Percentiles rank a stretch among this genome's conserved stretches.
Conservation (phyloP, 2,329 filamentous ascomycete species). For the Talaromyces sp. region DNA sequence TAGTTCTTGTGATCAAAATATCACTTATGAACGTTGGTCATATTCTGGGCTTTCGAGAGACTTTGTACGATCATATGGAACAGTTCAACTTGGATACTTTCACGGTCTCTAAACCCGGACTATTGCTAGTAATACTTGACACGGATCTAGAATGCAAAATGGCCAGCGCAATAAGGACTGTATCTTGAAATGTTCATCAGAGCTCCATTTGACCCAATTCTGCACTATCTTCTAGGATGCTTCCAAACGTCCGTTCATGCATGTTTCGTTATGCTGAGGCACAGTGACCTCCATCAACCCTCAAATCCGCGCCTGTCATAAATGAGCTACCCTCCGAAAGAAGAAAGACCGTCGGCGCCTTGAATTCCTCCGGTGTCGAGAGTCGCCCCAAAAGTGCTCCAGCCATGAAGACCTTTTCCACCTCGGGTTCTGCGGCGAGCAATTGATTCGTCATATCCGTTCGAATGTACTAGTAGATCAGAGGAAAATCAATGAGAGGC, state of each 20-base stretch:
- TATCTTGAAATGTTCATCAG: too few relatives aligned
- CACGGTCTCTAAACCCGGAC: too few relatives aligned
- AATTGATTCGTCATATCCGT: slow-evolving; percentile 49
- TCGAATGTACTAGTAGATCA: slow-evolving; percentile 40
- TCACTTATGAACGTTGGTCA: too few relatives aligned
- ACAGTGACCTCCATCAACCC: slow-evolving; percentile 41
- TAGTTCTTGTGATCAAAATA: too few relatives aligned
- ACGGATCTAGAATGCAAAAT: too few relatives aligned
- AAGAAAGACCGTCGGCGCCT: slow-evolving; percentile 36
- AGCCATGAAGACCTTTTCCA: slow-evolving; percentile 53
- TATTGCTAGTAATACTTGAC: too few relatives aligned
- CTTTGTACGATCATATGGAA: too few relatives aligned
- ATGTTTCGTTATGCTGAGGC: slow-evolving; percentile 28
- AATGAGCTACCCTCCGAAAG: slow-evolving; percentile 37
- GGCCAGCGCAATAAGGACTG: too few relatives aligned
- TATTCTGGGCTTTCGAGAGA: too few relatives aligned
- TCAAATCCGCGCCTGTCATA: slow-evolving; percentile 38
- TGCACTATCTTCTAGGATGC: background rate
- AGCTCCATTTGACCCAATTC: too few relatives aligned
- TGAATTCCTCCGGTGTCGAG: slow-evolving; percentile 44
- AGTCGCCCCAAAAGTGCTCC: slow-evolving; percentile 50
- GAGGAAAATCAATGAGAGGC: background rate
- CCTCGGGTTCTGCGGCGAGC: slow-evolving; percentile 45
- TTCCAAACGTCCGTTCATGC: background rate
- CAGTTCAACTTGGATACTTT: too few relatives aligned